phyloP scores from a whole-genome alignment of 257 asterid species.

The Solanum neorickii region DNA sequence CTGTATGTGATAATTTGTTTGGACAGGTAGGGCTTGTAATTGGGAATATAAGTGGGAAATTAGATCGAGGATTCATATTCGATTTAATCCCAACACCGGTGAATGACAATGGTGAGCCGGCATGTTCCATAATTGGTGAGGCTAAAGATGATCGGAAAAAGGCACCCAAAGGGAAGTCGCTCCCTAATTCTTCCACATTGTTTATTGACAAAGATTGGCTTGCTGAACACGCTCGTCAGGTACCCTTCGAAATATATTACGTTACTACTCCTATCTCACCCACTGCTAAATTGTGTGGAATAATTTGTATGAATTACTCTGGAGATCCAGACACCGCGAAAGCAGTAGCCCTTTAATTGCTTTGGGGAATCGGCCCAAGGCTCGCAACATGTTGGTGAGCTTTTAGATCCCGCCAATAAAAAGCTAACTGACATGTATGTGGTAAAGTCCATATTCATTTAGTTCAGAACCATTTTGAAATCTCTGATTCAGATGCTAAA shows the following conservation, averaged over 20 bases:
- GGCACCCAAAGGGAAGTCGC: constrained; percentile 53
- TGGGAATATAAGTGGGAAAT: constrained; percentile 59
- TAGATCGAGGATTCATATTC: constrained; percentile 76
- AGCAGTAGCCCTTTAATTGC: not conserved
- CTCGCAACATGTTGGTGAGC: not conserved
- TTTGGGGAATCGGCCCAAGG: not conserved
- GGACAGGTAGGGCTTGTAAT: constrained; percentile 80
- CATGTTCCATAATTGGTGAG: constrained; percentile 47
- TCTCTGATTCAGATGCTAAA: not conserved
- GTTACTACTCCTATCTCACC: not conserved
- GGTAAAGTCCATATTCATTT: not conserved
- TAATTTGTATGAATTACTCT: not conserved
- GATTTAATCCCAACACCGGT: constrained; percentile 89
- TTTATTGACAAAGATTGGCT: constrained; percentile 78
- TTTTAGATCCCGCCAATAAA: not conserved
- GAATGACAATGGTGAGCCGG: constrained; percentile 69
- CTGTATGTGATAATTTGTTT: not conserved
- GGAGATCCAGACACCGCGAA: not conserved
- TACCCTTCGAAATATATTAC: not conserved
- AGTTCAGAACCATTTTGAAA: not conserved
- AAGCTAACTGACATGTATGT: not conserved
- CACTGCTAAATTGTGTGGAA: not conserved
- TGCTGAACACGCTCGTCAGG: constrained; percentile 97
- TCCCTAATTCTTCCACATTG: constrained; percentile 46
- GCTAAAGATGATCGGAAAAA: constrained; percentile 44